Percentiles rank a stretch among this genome's conserved stretches.
Conservation (phyloP, 441 rosid species). For the Kokia cookei region DNA sequence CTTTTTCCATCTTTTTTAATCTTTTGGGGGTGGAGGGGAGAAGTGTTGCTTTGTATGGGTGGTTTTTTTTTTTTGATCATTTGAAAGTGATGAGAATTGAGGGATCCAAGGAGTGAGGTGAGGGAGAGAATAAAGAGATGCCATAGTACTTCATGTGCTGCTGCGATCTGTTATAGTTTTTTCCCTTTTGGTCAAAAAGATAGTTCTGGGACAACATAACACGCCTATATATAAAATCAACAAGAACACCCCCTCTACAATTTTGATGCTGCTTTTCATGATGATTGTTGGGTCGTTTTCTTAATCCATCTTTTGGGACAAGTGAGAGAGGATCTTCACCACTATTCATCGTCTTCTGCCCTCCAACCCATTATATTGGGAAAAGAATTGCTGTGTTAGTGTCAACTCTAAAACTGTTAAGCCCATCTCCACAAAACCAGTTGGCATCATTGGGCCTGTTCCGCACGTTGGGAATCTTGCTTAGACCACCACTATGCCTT, state of each 20-base stretch:
- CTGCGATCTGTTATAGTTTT: conserved; percentile 7
- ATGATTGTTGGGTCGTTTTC: conserved; percentile 30
- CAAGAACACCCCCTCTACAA: not conserved
- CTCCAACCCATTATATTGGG: not conserved
- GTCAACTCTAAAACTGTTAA: not conserved
- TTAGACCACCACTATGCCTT: not conserved
- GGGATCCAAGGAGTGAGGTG: conserved; percentile 39
- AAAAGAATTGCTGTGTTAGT: not conserved
- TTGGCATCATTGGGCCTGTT: not conserved
- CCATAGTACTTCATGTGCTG: conserved; percentile 18
- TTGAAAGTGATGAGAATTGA: conserved; percentile 46
- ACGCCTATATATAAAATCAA: conserved; percentile 4
- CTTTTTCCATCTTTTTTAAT: conserved; percentile 1
- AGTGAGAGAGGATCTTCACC: not conserved
- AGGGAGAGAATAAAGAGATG: not conserved
- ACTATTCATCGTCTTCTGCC: too few relatives aligned
- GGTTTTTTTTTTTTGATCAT: conserved; percentile 19
- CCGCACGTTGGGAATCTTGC: not conserved
- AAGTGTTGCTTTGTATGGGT: not conserved
- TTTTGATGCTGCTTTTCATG: conserved; percentile 15
- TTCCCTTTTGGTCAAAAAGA: conserved; percentile 24
- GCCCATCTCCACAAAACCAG: not conserved
- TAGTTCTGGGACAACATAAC: not conserved
- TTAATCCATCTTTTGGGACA: not conserved
- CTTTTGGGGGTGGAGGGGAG: not conserved